Evolutionary conservation across 2,329 filamentous ascomycete species (phyloP).

Genomic region (Escovopsis sp.): DNA sequence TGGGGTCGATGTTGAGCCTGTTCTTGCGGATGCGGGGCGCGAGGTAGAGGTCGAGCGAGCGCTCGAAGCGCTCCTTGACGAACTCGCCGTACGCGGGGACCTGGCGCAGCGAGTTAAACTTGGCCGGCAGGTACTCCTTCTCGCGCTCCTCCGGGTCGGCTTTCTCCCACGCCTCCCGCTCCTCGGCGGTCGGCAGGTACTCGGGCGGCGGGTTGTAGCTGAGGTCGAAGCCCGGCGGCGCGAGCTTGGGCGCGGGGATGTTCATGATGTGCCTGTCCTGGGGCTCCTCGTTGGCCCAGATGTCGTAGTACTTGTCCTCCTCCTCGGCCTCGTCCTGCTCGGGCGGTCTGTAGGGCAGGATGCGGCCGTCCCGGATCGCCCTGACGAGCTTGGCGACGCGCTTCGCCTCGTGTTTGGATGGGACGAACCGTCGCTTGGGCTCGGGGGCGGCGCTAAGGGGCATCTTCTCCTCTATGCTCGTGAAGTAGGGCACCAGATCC

Average conservation of each 20-base stretch:
- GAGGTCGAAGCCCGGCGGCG: conserved; percentile 86
- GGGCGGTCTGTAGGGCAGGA: conserved; percentile 74
- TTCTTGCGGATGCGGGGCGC: conserved; percentile 85
- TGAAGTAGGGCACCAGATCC: conserved; percentile 90
- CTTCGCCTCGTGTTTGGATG: conserved; percentile 94
- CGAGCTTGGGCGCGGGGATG: conserved; percentile 81
- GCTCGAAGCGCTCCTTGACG: conserved; percentile 90
- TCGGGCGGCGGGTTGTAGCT: conserved; percentile 94
- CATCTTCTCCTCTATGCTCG: conserved; percentile 81
- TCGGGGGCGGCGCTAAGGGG: conserved; percentile 88
- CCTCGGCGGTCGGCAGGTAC: conserved; percentile 76
- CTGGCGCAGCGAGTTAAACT: conserved; percentile 71
- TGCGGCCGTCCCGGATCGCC: conserved; percentile 86
- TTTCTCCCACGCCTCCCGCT: conserved; percentile 73
- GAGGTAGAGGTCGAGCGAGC: conserved; percentile 88
- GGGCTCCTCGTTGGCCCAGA: conserved; percentile 87
- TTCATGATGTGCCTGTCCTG: conserved; percentile 82
- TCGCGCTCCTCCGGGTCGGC: conserved; percentile 82
- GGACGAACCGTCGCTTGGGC: conserved; percentile 87
- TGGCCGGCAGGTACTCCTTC: conserved; percentile 71
- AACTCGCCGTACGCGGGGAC: conserved; percentile 84
- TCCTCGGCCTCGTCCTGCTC: conserved; percentile 35
- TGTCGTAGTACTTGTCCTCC: conserved; percentile 63
- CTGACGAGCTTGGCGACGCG: conserved; percentile 94
- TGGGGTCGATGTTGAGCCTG: conserved; percentile 91